Evolutionary conservation across 2,329 filamentous ascomycete species (phyloP), one percentile per base, ranked within the genome.

Genomic region (Sporothrix schenckii): DNA sequence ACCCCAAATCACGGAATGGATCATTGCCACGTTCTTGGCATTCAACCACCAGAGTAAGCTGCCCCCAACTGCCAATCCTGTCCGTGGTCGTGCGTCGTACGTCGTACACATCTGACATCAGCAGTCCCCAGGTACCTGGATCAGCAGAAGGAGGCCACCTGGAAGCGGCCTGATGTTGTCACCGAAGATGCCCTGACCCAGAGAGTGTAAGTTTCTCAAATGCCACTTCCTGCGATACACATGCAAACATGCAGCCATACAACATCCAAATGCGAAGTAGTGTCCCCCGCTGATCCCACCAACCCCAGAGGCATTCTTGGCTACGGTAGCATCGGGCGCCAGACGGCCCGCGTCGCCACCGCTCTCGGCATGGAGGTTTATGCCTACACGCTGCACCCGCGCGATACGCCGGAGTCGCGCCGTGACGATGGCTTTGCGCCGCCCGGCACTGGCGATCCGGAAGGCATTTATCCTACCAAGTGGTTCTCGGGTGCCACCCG

Each of bases 311-410:
- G 84, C 2, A 84, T 87, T 30, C 78, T 87, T 3, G 85, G 85
- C 9, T 87, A 87, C 72, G 85, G 85, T 16, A 80, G 80, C 68
- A 87, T 87, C 68, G 85, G 85, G 10, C 80, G 85, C 0, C 85
- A 87, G 71, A 80, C 80, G 4, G 86, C 85, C 3, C 82, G 84
- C 10, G 83, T 92, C 3, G 86, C 86, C 13, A 83, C 83, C 16
- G 89, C 89, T 2, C 79, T 92, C 75, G 92, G 91, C 21, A 89
- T 92, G 85, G 83, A 88, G 39, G 86, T 94, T 0, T 83, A 93
- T 76, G 92, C 91, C 0, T 93, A 91, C 80, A 94, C 91, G 0
- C 88, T 91, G 0, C 87, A 87, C 34, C 86, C 90, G 0, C 88
- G 90, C n/a, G 78, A 82, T 10, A 92, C 91, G 0, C 85, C 88